Conservation (phyloP, 2,329 filamentous ascomycete species). For the Ambrosiella cleistominuta region DNA sequence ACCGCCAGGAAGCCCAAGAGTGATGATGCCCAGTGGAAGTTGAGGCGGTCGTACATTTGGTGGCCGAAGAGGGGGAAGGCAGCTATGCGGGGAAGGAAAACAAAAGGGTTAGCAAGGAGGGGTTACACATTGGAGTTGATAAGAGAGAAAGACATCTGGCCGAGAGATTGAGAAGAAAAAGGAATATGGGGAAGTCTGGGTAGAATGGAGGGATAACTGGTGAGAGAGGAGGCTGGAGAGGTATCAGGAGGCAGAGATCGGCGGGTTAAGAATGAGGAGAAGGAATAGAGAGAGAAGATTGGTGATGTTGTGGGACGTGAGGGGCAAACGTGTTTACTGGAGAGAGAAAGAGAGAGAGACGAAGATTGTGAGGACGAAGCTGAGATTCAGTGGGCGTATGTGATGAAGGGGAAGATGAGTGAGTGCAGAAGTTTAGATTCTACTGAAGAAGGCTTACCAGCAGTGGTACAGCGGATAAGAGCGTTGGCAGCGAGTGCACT, state of each 20-base stretch:
- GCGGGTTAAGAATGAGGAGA: background rate
- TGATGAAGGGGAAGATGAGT: background rate
- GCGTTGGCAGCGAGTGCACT: conserved; percentile 70
- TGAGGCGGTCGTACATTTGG: conserved; percentile 53
- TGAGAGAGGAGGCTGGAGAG: too few species aligned
- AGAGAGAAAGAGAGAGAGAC: background rate
- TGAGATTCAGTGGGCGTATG: background rate
- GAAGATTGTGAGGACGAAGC: background rate
- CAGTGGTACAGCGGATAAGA: conserved; percentile 62
- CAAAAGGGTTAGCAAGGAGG: background rate
- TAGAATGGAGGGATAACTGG: too few species aligned
- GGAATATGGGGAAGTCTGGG: too few species aligned
- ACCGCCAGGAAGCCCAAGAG: conserved; percentile 44
- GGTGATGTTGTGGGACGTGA: background rate
- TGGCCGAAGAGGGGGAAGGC: conserved; percentile 60
- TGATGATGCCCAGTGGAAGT: conserved; percentile 51
- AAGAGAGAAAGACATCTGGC: background rate
- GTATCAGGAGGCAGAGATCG: background rate
- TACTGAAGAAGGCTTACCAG: conserved; percentile 28
- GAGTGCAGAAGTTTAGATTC: background rate
- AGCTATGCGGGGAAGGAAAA: conserved; percentile 25
- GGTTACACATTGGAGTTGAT: background rate
- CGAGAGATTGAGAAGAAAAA: background rate
- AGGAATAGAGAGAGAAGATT: background rate
- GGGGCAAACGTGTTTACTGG: background rate